These are phyloP conservation scores for Umbelopsis ramanniana DNA, from an alignment of 192 early-diverging fungal species.

Conservation along the genomic window DNA sequence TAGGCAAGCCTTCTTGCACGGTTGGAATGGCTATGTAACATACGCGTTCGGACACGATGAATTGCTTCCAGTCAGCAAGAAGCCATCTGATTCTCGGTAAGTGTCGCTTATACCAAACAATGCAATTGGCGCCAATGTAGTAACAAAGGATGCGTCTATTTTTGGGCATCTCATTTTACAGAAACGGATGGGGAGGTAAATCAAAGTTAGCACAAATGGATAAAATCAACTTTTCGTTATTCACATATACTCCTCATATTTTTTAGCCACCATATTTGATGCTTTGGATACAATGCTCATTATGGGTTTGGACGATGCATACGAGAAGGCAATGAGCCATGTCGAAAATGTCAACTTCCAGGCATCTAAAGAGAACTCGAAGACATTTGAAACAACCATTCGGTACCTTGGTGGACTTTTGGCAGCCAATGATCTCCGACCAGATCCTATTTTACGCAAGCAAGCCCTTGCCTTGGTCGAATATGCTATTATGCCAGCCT, in stretches of 20 bases:
- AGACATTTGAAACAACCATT: constrained; percentile 85
- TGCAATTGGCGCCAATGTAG: neutral
- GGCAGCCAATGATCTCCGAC: constrained; percentile 79
- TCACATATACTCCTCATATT: neutral
- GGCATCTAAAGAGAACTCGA: constrained; percentile 44
- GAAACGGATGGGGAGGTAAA: constrained; percentile 59
- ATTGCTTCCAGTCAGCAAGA: constrained; percentile 43
- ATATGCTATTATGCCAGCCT: constrained; percentile 67
- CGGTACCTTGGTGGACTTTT: constrained; percentile 79
- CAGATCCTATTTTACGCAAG: constrained; percentile 60
- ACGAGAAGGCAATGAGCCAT: constrained; percentile 18
- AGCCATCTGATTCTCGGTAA: constrained; percentile 39
- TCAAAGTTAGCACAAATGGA: neutral
- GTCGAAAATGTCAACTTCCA: constrained; percentile 54
- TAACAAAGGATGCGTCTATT: neutral
- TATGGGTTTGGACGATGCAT: constrained; percentile 65
- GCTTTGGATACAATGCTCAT: constrained; percentile 86
- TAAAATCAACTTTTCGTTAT: neutral
- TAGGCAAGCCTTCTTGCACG: constrained; percentile 64
- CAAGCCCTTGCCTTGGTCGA: constrained; percentile 74
- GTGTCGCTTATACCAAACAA: neutral
- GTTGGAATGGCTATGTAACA: constrained; percentile 75
- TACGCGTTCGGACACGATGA: constrained; percentile 83
- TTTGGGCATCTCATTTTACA: constrained; percentile 24
- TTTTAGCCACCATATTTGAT: constrained; percentile 63